Percentiles rank a stretch among this genome's conserved stretches.
Conservation (phyloP, 2,329 filamentous ascomycete species). For the Botrytis elliptica region DNA sequence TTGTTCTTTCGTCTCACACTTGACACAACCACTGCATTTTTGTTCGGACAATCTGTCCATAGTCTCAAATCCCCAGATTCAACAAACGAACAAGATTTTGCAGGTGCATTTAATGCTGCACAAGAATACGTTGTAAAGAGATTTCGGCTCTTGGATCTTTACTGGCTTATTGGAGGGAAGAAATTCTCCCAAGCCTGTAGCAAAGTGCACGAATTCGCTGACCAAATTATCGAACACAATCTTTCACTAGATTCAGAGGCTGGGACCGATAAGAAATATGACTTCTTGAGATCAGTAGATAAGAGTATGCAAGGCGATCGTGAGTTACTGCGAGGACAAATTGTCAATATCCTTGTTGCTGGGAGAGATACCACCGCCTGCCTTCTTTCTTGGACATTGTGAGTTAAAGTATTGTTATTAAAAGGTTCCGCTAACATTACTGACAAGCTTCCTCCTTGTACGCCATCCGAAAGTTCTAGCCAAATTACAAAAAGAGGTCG, state of each 20-base stretch:
- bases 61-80: not conserved
- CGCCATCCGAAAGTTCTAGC: conserved; percentile 24
- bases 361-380: conserved; percentile 45
- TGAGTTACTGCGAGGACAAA: conserved; percentile 37
- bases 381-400: conserved; percentile 43
- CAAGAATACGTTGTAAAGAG: not conserved
- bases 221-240: conserved; percentile 4
- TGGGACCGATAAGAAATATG: conserved; percentile 5
- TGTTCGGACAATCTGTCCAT: conserved; percentile 48
- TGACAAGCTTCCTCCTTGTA: conserved; percentile 20
- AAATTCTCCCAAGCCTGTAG: not conserved
- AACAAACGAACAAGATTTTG: not conserved
- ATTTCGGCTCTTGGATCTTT: conserved; percentile 1
- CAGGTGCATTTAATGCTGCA: not conserved
- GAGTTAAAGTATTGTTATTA: not conserved
- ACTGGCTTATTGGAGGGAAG: not conserved
- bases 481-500: conserved; percentile 14
- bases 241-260: not conserved
- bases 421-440: not conserved
- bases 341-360: conserved; percentile 41
- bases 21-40: conserved; percentile 53
- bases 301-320: conserved; percentile 6
- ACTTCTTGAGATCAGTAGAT: conserved; percentile 41
- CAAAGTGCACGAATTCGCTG: not conserved
- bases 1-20: conserved; percentile 53